Conservation (phyloP, 2,329 filamentous ascomycete genomes). For the Seiridium cupressi region DNA sequence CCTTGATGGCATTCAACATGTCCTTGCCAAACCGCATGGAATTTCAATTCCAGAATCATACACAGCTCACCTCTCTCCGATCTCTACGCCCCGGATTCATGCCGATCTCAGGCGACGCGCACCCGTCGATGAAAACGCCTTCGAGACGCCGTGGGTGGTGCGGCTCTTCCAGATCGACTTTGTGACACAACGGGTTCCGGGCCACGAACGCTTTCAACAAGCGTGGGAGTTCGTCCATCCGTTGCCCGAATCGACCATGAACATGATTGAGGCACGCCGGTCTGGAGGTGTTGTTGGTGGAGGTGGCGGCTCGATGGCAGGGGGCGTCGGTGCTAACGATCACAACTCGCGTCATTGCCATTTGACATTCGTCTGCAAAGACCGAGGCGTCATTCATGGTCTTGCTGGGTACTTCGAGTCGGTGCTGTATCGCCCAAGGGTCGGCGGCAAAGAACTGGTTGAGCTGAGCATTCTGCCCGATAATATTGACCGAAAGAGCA, state of each 20-base stretch:
- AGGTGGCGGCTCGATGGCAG: conserved; percentile 70
- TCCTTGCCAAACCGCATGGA: conserved; percentile 74
- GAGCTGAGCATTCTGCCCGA: conserved; percentile 93
- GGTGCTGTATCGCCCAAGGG: conserved; percentile 70
- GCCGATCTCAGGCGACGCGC: conserved; percentile 71
- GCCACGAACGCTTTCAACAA: conserved; percentile 64
- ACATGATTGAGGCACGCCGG: conserved; percentile 52
- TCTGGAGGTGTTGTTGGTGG: conserved; percentile 65
- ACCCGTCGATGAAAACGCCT: conserved; percentile 64
- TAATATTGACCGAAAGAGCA: conserved; percentile 87
- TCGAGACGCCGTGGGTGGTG: conserved; percentile 92
- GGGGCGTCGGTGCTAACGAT: conserved; percentile 80
- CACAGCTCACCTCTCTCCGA: conserved; percentile 89
- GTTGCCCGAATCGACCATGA: conserved; percentile 57
- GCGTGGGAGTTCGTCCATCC: conserved; percentile 83
- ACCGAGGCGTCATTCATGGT: conserved; percentile 84
- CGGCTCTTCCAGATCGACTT: conserved; percentile 89
- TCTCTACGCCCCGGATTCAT: conserved; percentile 82
- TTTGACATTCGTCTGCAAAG: conserved; percentile 73
- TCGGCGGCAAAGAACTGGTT: conserved; percentile 49
- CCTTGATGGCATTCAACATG: conserved; percentile 89
- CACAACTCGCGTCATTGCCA: conserved; percentile 85
- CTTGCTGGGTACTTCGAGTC: conserved; percentile 95
- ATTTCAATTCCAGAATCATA: conserved; percentile 94
- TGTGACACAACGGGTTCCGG: conserved; percentile 64